Evolutionary conservation across 768 basidiomycete species (phyloP).

Genomic region (Lactifluus pinguis): DNA sequence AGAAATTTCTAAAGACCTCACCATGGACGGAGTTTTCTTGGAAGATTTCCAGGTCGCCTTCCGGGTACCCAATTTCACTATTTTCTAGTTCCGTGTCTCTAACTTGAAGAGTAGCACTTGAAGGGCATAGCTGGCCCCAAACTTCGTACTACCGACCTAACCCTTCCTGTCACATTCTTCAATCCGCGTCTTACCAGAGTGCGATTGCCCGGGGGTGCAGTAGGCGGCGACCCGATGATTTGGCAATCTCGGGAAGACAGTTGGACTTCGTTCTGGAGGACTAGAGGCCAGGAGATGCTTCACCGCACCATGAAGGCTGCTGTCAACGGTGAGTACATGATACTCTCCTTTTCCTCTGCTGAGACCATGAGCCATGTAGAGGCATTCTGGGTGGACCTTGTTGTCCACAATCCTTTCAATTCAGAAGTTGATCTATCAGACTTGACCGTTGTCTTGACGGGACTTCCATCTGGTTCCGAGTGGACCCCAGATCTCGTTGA

Average conservation of each 20-base stretch:
- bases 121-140: constrained; percentile 46
- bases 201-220: constrained; percentile 44
- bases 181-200: constrained; percentile 46
- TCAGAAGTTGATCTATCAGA: constrained; percentile 62
- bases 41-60: constrained; percentile 89
- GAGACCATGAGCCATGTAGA: constrained; percentile 35
- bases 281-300: constrained; percentile 45
- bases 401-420: constrained; percentile 61
- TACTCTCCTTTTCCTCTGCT: neutral
- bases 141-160: constrained; percentile 36
- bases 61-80: constrained; percentile 40
- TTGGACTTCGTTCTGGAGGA: constrained; percentile 56
- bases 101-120: constrained; percentile 48
- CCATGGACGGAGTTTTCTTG: constrained; percentile 58
- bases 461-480: constrained; percentile 30
- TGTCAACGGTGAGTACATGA: constrained; percentile 44
- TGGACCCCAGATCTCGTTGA: constrained; percentile 37
- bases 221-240: constrained; percentile 33
- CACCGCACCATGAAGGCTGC: constrained; percentile 48
- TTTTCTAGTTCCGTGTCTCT: neutral
- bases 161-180: constrained; percentile 62
- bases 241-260: constrained; percentile 61
- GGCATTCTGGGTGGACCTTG: constrained; percentile 67
- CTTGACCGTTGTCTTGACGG: constrained; percentile 44
- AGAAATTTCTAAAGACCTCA: constrained; percentile 10